Conservation (phyloP, 495 filamentous ascomycete species). For the Penicillium longicatenatum region DNA sequence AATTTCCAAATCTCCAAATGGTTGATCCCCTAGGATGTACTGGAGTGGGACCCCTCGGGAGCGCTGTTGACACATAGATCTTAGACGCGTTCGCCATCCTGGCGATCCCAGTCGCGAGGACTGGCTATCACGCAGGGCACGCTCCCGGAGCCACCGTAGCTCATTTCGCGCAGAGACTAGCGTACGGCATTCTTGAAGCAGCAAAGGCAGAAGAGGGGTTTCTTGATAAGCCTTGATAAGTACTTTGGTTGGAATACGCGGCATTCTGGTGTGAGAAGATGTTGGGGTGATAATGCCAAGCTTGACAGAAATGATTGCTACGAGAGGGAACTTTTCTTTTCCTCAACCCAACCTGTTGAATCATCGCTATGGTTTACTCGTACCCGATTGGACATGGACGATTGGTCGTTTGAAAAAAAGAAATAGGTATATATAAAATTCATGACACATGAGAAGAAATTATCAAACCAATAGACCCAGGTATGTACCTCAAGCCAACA, state of each 20-base stretch:
- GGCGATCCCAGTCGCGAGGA: constrained; percentile 6
- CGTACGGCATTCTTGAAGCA: constrained; percentile 71
- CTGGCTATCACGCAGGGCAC: constrained; percentile 40
- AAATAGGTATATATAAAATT: neutral
- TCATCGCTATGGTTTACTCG: too few species aligned
- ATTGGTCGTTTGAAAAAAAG: too few species aligned
- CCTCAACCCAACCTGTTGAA: too few species aligned
- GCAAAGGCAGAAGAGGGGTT: constrained; percentile 60
- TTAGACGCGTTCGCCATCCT: constrained; percentile 40
- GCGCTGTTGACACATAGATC: constrained; percentile 57
- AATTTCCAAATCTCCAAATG: constrained; percentile 84
- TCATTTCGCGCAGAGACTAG: constrained; percentile 71
- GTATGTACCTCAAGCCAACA: neutral
- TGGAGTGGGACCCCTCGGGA: constrained; percentile 75
- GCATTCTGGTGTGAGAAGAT: constrained; percentile 51
- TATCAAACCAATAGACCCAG: neutral
- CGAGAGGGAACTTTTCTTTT: too few species aligned
- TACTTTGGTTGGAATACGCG: constrained; percentile 65
- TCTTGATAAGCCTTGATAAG: constrained; percentile 58
- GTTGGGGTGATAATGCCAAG: constrained; percentile 5
- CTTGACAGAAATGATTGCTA: neutral
- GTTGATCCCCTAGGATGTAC: constrained; percentile 86
- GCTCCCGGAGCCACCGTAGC: constrained; percentile 81
- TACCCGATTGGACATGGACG: neutral
- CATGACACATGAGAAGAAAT: neutral